phyloP scores from a whole-genome alignment of 345 rosid genomes.

The Corymbia maculata region DNA sequence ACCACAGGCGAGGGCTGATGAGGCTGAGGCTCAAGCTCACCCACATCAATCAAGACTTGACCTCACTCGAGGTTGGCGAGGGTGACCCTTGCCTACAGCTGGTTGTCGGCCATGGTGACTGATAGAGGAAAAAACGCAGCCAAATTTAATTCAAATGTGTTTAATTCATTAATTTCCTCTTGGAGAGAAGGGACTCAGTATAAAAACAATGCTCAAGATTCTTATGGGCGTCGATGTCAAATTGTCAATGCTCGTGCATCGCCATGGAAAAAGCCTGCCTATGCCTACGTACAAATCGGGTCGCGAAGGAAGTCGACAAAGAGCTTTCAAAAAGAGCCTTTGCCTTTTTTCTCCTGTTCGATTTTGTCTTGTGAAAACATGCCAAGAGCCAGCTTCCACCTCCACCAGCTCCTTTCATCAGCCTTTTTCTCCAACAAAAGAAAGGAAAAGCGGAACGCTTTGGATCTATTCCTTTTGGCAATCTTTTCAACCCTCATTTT shows the following conservation, averaged over 20 bases:
- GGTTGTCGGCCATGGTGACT: rapidly evolving
- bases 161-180: not conserved
- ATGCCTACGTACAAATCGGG: not conserved
- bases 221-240: not conserved
- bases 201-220: not conserved
- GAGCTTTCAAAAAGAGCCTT: not conserved
- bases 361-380: not conserved
- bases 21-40: too few relatives aligned
- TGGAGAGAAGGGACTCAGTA: not conserved
- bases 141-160: not conserved
- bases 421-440: not conserved
- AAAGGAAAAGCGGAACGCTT: not conserved
- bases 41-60: rapidly evolving
- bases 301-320: not conserved
- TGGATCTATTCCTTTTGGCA: not conserved
- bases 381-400: not conserved
- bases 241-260: not conserved
- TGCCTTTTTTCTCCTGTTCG: not conserved
- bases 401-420: not conserved
- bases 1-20: rapidly evolving
- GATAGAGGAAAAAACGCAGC: not conserved
- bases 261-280: not conserved
- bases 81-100: not conserved
- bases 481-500: not conserved
- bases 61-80: not conserved